Base-by-base conservation (phyloP, 176 grass and related monocot genomes). In the Lolium multiflorum region DNA sequence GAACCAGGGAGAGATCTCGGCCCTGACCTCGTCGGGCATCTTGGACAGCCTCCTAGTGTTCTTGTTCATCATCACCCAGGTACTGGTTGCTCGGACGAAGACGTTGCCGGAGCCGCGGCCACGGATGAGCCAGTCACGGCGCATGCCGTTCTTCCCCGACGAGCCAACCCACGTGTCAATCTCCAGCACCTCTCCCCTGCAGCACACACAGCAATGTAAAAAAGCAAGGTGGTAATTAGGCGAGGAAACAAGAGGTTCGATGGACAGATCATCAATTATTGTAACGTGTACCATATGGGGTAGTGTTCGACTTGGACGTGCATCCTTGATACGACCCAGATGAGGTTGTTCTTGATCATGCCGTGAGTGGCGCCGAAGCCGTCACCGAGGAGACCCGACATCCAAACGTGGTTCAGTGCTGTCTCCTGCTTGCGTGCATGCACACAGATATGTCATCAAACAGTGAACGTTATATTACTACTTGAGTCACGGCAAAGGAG, bases 271-370 rank as follows among this genome's bases (percentile, higher is more conserved):
- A 13, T 37, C 41, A 43, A 43, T 43, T 43, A 43, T 43, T 43
- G 7, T 43, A 43, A 5, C 41, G 9, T 41, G 10, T 71, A 91
- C 92, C 89, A 94, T 78, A 94, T 89, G 3, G 92, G 92, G 51
- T 91, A 94, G 64, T 91, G 74, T 0, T 87, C 87, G n/a, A 94
- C 81, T 25, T 91, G 74, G 65, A 94, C 76, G 26, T 91, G 92
- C 92, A 94, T 94, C 83, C 92, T 84, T 11, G 92, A 91, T 49
- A 94, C 92, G 11, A 94, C 92, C 92, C 92, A 94, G 71, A 94
- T 94, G 21, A 94, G 92, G 80, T 91, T 87, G 80, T 89, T 94
- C 71, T 57, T 94, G 47, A 85, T 87, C 92, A 94, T 94, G 16
- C 87, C 92, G 61, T 94, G 92, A n/a, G 92, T 94, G 11, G 92